Percentiles rank a stretch among this genome's conserved stretches.
Evolutionary conservation across 805 yeast genomes (phyloP).

Genomic region (Jamesozyma lodderae): DNA sequence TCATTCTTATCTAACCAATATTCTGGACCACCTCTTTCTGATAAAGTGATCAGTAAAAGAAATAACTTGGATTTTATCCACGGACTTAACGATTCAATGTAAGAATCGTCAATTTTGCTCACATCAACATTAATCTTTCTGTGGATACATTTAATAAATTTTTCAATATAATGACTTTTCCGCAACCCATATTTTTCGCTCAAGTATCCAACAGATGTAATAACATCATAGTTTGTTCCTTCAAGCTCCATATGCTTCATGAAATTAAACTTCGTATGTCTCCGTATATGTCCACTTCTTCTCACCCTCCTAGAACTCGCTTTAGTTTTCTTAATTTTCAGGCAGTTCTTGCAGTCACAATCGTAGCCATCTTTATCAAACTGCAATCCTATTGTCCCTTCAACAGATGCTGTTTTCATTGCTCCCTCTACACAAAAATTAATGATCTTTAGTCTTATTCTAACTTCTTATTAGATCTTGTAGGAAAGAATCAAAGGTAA

Average conservation of each 20-base stretch:
- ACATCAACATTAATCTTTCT: conserved; percentile 25
- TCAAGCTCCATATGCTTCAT: conserved; percentile 18
- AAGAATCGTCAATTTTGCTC: conserved; percentile 18
- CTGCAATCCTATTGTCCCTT: too few species aligned
- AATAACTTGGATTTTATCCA: conserved; percentile 27
- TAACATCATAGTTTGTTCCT: conserved; percentile 24
- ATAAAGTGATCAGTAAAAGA: conserved; percentile 23
- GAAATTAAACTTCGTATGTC: conserved; percentile 13
- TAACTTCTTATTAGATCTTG: too few species aligned
- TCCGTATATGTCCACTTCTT: conserved; percentile 8
- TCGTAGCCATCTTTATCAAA: too few species aligned
- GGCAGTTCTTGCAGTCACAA: conserved; percentile 1
- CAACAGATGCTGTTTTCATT: too few species aligned
- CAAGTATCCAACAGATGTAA: conserved; percentile 27
- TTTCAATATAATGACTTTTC: conserved; percentile 23
- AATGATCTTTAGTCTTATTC: too few species aligned
- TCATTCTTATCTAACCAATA: conserved; percentile 29
- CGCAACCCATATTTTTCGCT: conserved; percentile 28
- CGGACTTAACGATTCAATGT: conserved; percentile 17
- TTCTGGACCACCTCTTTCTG: conserved; percentile 31
- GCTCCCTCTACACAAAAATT: too few species aligned
- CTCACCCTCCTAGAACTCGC: conserved; percentile 3
- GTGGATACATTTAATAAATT: conserved; percentile 27
- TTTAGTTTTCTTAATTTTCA: neutral
- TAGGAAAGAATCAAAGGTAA: too few species aligned